Percentiles rank a stretch among this genome's conserved stretches.
phyloP scores from a whole-genome alignment of 768 basidiomycete genomes.

The Mycena indigotica region DNA sequence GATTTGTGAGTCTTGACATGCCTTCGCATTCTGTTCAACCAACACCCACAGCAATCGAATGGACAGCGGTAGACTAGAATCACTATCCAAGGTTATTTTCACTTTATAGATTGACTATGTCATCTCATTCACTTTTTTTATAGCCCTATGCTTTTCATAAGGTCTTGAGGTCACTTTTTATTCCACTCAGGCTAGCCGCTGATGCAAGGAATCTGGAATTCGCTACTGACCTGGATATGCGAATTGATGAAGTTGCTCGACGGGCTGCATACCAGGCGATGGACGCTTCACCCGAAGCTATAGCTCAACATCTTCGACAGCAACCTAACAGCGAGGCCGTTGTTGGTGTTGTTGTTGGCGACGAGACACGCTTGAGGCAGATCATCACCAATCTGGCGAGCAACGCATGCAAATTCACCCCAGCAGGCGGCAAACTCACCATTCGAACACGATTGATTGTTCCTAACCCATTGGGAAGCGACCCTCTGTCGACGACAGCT shows the following conservation, averaged over 20 bases:
- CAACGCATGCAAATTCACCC: slow-evolving; percentile 49
- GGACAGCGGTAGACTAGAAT: slow-evolving; percentile 72
- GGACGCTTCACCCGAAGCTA: slow-evolving; percentile 40
- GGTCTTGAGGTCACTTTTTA: slow-evolving; percentile 59
- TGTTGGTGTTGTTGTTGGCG: slow-evolving; percentile 63
- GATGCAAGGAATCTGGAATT: slow-evolving; percentile 62
- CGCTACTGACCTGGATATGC: slow-evolving; percentile 54
- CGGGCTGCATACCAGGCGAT: slow-evolving; percentile 45
- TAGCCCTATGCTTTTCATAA: slow-evolving; percentile 64
- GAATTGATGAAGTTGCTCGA: slow-evolving; percentile 54
- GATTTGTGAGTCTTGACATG: slow-evolving; percentile 46
- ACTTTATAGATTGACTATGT: background rate
- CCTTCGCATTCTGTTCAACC: background rate
- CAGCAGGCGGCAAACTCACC: slow-evolving; percentile 52
- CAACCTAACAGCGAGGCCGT: slow-evolving; percentile 34
- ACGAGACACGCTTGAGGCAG: slow-evolving; percentile 69
- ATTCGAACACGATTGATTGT: slow-evolving; percentile 58
- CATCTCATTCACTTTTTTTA: slow-evolving; percentile 1
- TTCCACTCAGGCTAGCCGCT: slow-evolving; percentile 57
- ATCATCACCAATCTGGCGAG: slow-evolving; percentile 71
- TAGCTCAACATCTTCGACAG: slow-evolving; percentile 31
- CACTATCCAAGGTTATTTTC: slow-evolving; percentile 39
- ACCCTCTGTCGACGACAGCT: slow-evolving; percentile 7
- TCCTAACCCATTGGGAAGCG: slow-evolving; percentile 14
- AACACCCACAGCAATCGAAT: slow-evolving; percentile 53